A percentile compares a stretch with the other conserved stretches of the same genome.
Evolutionary conservation across 805 yeast genomes (phyloP).

Genomic region (Kazachstania kunashirensis): DNA sequence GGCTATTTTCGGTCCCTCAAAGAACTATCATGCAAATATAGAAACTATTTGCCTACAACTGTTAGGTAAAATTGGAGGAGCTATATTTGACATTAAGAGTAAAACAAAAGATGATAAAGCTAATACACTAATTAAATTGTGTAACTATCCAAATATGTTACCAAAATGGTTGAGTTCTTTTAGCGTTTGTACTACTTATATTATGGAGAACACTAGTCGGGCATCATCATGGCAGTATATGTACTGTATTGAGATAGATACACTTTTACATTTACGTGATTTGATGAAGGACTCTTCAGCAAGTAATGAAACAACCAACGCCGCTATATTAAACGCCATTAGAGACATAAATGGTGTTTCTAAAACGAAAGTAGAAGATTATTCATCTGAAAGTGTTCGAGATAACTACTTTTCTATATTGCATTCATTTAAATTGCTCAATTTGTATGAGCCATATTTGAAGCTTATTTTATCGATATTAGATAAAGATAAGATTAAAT

Average conservation of each 20-base stretch:
- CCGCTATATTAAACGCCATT: background rate
- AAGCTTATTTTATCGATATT: slow-evolving; percentile 39
- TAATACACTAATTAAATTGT: slow-evolving; percentile 16
- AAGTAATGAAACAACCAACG: background rate
- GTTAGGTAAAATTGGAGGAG: slow-evolving; percentile 51
- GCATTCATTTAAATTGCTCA: slow-evolving; percentile 19
- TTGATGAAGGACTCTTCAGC: slow-evolving; percentile 9
- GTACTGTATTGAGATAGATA: slow-evolving; percentile 13
- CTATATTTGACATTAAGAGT: slow-evolving; percentile 30
- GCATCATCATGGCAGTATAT: slow-evolving; percentile 9
- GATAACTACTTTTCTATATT: slow-evolving; percentile 16
- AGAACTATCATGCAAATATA: slow-evolving; percentile 31
- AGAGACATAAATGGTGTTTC: background rate
- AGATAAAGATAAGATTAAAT: slow-evolving; percentile 40
- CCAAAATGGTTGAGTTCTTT: slow-evolving; percentile 12
- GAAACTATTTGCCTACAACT: slow-evolving; percentile 50
- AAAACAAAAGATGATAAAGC: slow-evolving; percentile 11
- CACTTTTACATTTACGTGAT: slow-evolving; percentile 11
- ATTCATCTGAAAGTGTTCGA: slow-evolving; percentile 2
- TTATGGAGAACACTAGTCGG: background rate
- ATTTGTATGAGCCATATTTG: slow-evolving; percentile 45
- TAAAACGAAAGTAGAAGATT: background rate
- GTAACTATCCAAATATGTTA: slow-evolving; percentile 18
- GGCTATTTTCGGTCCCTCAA: slow-evolving; percentile 30
- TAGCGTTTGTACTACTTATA: slow-evolving; percentile 9